A percentile compares a stretch with the other conserved stretches of the same genome.
Conservation (phyloP, 75 land plant species). For the Larix kaempferi region DNA sequence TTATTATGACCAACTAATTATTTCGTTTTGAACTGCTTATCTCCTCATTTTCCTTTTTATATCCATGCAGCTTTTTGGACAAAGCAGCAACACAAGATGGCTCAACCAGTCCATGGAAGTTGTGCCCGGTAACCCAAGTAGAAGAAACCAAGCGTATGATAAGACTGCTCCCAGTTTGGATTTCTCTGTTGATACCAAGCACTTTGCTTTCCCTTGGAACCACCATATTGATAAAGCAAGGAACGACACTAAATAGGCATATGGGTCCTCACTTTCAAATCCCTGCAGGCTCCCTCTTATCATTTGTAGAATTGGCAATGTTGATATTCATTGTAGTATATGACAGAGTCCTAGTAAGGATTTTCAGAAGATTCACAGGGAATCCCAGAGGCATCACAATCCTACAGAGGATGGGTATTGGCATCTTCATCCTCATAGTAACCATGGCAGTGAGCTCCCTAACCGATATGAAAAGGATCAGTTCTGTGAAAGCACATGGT, state of each 20-base stretch:
- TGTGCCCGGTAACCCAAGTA: constrained; percentile 56
- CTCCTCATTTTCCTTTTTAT: no score
- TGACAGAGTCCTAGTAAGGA: constrained; percentile 44
- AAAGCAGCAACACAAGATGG: constrained; percentile 58
- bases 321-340: constrained; percentile 46
- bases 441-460: constrained; percentile 36
- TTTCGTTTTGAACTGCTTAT: no score
- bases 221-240: constrained; percentile 63
- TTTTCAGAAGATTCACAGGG: constrained; percentile 25
- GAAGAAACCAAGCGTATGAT: constrained; percentile 50
- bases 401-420: constrained; percentile 58
- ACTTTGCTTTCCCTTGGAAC: constrained; percentile 47
- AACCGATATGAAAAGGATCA: constrained; percentile 39
- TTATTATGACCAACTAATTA: no score
- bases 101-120: constrained; percentile 1
- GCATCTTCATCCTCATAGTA: constrained; percentile 31
- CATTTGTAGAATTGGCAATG: constrained; percentile 48
- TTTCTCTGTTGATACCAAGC: constrained; percentile 37
- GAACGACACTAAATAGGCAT: constrained; percentile 44
- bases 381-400: constrained; percentile 40
- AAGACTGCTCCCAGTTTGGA: constrained; percentile 49
- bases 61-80: constrained; percentile 66
- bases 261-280: constrained; percentile 25
- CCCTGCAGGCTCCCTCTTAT: constrained; percentile 54
- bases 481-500: constrained; percentile 16